phyloP scores from a whole-genome alignment of 345 rosid genomes.

The Boechera divaricarpa region DNA sequence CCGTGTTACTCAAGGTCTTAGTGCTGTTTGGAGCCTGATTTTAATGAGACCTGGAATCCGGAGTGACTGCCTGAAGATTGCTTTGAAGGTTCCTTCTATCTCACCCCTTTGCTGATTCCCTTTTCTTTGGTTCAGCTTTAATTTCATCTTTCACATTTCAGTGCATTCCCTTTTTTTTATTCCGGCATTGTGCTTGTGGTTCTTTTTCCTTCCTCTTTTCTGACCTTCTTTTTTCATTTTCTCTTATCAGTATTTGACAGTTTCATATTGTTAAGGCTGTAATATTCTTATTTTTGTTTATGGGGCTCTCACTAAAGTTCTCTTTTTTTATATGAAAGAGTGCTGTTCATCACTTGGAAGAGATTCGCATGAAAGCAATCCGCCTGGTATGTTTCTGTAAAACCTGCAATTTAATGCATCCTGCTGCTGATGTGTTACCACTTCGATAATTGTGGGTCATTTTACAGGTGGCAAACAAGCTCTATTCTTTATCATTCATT shows the following conservation, averaged over 20 bases:
- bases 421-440: conserved; percentile 10
- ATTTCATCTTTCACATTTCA: conserved; percentile 13
- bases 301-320: conserved; percentile 14
- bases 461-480: conserved; percentile 92
- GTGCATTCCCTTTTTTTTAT: neutral
- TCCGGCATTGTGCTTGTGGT: conserved; percentile 27
- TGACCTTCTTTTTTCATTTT: neutral
- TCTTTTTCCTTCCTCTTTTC: conserved; percentile 6
- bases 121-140: conserved; percentile 21
- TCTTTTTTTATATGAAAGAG: conserved; percentile 55
- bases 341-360: conserved; percentile 92
- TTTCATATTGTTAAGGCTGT: neutral
- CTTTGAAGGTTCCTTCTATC: conserved; percentile 75
- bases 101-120: conserved; percentile 22
- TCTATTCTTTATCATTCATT: conserved; percentile 75
- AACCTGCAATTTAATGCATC: conserved; percentile 22
- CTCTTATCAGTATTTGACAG: neutral
- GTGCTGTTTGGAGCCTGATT: conserved; percentile 90
- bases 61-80: conserved; percentile 83
- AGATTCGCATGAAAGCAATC: conserved; percentile 97
- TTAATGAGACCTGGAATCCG: conserved; percentile 85
- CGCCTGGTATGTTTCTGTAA: conserved; percentile 69
- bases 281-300: conserved; percentile 12
- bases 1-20: conserved; percentile 97
- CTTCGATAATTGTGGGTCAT: conserved; percentile 24